Percentiles rank a stretch among this genome's conserved stretches.
Conservation (phyloP, 129 eudicot species). For the Silybum marianum region DNA sequence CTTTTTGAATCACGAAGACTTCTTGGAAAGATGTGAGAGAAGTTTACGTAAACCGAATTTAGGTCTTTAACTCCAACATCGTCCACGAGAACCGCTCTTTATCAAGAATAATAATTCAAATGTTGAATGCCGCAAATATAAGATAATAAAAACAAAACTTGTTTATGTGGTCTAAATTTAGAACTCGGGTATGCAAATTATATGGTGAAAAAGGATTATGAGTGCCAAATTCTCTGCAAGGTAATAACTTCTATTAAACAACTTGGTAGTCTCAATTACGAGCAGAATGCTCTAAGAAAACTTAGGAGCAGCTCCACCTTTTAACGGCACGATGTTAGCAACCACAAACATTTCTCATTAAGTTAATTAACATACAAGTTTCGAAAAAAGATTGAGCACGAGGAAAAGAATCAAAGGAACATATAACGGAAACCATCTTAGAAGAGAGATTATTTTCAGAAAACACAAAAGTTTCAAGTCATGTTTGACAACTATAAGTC, state of each 20-base stretch:
- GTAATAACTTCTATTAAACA: conserved; percentile 35
- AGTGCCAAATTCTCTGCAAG: not conserved
- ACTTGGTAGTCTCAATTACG: conserved; percentile 61
- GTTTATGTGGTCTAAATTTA: conserved; percentile 5
- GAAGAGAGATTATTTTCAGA: too few relatives aligned
- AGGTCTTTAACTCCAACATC: not conserved
- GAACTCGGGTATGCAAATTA: conserved; percentile 2
- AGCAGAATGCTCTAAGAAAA: too few relatives aligned
- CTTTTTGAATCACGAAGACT: not conserved
- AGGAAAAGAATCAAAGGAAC: too few relatives aligned
- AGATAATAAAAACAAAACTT: not conserved
- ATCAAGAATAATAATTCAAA: conserved; percentile 18
- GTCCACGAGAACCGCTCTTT: not conserved
- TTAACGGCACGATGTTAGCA: conserved; percentile 67
- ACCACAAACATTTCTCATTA: conserved; percentile 40
- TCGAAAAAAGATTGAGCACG: too few relatives aligned
- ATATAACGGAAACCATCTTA: too few relatives aligned
- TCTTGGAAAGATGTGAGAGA: not conserved
- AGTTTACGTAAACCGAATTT: not conserved
- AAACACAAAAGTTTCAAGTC: not conserved
- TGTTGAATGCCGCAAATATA: not conserved
- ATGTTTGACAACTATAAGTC: not conserved
- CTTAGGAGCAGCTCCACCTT: not conserved
- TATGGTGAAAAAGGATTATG: not conserved
- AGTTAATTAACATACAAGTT: not conserved